Base-by-base conservation (phyloP, 2,329 filamentous ascomycete species). In the Dendrostoma leiphaemia region DNA sequence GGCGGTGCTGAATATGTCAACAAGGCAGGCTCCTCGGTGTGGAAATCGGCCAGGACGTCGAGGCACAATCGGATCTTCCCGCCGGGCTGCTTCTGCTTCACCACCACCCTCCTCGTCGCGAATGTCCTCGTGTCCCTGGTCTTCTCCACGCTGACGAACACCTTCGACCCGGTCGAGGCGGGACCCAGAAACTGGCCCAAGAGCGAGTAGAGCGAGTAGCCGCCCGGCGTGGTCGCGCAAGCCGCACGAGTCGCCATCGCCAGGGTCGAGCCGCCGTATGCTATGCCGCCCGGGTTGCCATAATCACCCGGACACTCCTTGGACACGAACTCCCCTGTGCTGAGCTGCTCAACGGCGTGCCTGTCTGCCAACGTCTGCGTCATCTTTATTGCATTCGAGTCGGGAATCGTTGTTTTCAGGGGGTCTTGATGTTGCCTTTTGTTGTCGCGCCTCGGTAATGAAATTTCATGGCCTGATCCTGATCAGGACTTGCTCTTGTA, bases 121-220 rank as follows among this genome's bases (percentile, higher is more conserved):
- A 81, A 81, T 0, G 74, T 74, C 13, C 72, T 67, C 1, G 78
- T 79, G 46, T 74, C 70, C 12, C 78, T 69, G 2, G 71, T 66
- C 15, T 58, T 60, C 17, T 65, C 63, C 2, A 77, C 72, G 3
- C 58, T 66, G 48, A 69, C 71, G 32, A 61, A 60, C 1, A 79
- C 57, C 15, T 69, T 69, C 19, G 68, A 64, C 24, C 74, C 70
- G 0, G 66, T 74, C 17, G 68, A 63, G 3, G 75, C 71, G 2
- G 78, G 76, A 2, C 77, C 74, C 1, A 76, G 70, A 46, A 72
- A 81, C 53, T 76, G 69, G 0, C 78, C 78, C 0, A 74, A 59
- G 0, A 75, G 60, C 0, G 76, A 77, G 60, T 80, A 80, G 4
- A 79, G 64, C 3, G 70, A 65, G 61, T 76, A 72, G 2, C 59